Evolutionary conservation across 202 grass and related monocot genomes (phyloP).

Genomic region (Zoysia matrella): DNA sequence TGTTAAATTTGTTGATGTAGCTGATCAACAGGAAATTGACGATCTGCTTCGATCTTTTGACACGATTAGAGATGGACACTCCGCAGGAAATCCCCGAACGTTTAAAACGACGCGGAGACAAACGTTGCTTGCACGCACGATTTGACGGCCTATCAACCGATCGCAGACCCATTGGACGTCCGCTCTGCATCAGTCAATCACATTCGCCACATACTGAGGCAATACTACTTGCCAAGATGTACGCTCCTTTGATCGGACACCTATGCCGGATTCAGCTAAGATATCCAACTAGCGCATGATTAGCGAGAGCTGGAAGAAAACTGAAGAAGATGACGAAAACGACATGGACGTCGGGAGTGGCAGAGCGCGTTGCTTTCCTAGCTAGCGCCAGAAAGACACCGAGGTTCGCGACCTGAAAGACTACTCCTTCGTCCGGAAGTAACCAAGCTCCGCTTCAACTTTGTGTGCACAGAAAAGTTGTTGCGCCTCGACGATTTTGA

Average conservation of each 20-base stretch:
- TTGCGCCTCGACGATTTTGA: background rate
- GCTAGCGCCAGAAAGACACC: constrained; percentile 2
- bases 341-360: constrained; percentile 42
- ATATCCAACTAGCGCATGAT: constrained; percentile 24
- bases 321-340: constrained; percentile 34
- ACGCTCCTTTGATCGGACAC: constrained; percentile 6
- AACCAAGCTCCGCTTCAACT: background rate
- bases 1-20: too few relatives aligned
- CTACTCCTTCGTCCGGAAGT: background rate
- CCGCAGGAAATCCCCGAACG: background rate
- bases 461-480: background rate
- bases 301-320: background rate
- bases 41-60: background rate
- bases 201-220: background rate
- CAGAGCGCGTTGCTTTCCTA: constrained; percentile 39
- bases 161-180: background rate
- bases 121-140: background rate
- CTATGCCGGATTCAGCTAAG: constrained; percentile 11
- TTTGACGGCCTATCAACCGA: background rate
- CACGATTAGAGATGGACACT: background rate
- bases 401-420: constrained; percentile 20
- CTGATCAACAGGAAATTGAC: too few relatives aligned
- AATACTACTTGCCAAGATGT: background rate
- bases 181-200: background rate
- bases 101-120: background rate